A percentile compares a stretch with the other conserved stretches of the same genome.
These are phyloP conservation scores for Clavaria fumosa DNA, from an alignment of 768 basidiomycete species.

Conservation along the genomic window DNA sequence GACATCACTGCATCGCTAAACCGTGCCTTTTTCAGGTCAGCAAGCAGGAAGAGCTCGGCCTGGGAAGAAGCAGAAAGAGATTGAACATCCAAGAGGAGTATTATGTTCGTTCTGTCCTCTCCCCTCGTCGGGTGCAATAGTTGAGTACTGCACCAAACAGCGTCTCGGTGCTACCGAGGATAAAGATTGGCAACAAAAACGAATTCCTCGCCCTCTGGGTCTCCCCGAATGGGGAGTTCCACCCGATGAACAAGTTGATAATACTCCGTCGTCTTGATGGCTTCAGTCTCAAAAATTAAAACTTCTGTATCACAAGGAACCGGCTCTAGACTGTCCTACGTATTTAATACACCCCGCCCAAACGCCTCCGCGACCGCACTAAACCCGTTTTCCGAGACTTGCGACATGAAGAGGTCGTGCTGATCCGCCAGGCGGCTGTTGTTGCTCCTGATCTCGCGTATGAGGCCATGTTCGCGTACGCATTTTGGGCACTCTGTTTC, in stretches of 20 bases:
- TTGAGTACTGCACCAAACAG: slow-evolving; percentile 19
- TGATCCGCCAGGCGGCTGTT: slow-evolving; percentile 76
- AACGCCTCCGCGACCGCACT: slow-evolving; percentile 56
- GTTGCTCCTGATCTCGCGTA: slow-evolving; percentile 77
- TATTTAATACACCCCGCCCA: slow-evolving; percentile 46
- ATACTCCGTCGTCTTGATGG: neutral
- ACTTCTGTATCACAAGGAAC: neutral
- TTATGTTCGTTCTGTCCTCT: slow-evolving; percentile 79
- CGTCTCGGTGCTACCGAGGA: slow-evolving; percentile 46
- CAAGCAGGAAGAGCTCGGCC: slow-evolving; percentile 62
- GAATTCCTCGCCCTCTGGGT: slow-evolving; percentile 72
- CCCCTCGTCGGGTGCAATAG: too few relatives aligned
- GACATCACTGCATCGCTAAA: neutral
- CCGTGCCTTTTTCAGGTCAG: slow-evolving; percentile 31
- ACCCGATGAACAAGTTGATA: slow-evolving; percentile 29
- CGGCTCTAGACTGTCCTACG: slow-evolving; percentile 22
- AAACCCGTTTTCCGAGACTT: slow-evolving; percentile 63
- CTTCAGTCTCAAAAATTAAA: neutral
- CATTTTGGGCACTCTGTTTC: slow-evolving; percentile 87
- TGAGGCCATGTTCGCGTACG: slow-evolving; percentile 72
- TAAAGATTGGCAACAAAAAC: slow-evolving; percentile 76
- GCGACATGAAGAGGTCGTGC: slow-evolving; percentile 64
- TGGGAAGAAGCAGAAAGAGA: slow-evolving; percentile 56
- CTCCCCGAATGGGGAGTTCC: slow-evolving; percentile 91
- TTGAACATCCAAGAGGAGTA: slow-evolving; percentile 94